These are phyloP conservation scores for Mycena chlorophos DNA, from an alignment of 768 basidiomycete genomes.

Conservation along the genomic window DNA sequence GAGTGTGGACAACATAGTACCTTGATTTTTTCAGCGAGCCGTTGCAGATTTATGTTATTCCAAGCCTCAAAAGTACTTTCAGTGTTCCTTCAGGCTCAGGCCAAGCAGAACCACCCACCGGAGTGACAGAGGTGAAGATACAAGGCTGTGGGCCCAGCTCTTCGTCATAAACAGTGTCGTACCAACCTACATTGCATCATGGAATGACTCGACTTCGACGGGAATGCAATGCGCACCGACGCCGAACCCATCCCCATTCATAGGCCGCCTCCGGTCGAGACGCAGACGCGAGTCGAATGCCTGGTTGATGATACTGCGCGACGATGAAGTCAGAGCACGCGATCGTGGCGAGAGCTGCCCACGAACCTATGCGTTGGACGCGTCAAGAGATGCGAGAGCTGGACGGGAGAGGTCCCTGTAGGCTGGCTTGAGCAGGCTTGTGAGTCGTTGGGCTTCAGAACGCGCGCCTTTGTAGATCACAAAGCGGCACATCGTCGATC, in stretches of 20 bases:
- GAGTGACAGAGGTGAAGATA: conserved; percentile 93
- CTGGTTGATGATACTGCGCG: conserved; percentile 40
- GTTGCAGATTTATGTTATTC: conserved; percentile 93
- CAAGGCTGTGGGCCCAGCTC: conserved; percentile 88
- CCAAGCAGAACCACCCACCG: conserved; percentile 68
- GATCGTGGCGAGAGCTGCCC: background rate
- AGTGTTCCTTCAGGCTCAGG: too few relatives aligned
- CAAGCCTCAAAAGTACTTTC: conserved; percentile 91
- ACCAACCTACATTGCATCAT: conserved; percentile 68
- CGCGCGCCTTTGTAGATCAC: conserved; percentile 77
- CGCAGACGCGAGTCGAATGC: conserved; percentile 93
- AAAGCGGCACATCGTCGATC: conserved; percentile 90
- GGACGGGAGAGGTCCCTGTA: conserved; percentile 81
- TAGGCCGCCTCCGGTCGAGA: conserved; percentile 77
- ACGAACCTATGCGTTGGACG: conserved; percentile 91
- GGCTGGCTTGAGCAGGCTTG: background rate
- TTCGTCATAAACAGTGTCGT: conserved; percentile 81
- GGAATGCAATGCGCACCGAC: conserved; percentile 58
- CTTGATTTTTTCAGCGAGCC: conserved; percentile 95
- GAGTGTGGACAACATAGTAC: background rate
- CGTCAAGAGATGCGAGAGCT: conserved; percentile 91
- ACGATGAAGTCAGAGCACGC: background rate
- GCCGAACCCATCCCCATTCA: conserved; percentile 95
- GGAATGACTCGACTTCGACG: background rate
- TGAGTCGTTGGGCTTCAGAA: background rate